These are phyloP conservation scores for Trapa incisa DNA, from an alignment of 345 rosid species.

Conservation along the genomic window DNA sequence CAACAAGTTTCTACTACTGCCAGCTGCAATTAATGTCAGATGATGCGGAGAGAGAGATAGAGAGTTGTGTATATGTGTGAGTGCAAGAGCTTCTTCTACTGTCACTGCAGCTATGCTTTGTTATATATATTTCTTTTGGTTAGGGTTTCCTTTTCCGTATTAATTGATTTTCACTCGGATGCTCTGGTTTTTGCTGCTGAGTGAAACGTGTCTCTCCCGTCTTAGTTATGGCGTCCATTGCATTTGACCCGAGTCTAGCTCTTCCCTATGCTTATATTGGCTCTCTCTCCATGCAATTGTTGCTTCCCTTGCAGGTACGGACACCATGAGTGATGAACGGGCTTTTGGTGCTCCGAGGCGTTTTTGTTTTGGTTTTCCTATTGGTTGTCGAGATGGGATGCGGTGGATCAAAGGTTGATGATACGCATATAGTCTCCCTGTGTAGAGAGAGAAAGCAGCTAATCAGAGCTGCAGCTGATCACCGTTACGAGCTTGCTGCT, in stretches of 20 bases:
- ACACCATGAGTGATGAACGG: conserved; percentile 7
- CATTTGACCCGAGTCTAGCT: neutral
- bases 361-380: neutral
- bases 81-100: neutral
- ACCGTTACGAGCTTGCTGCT: conserved; percentile 72
- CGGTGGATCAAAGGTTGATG: conserved; percentile 79
- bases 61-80: neutral
- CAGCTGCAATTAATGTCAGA: conserved; percentile 2
- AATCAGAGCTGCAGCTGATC: conserved; percentile 52
- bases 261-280: conserved; percentile 1
- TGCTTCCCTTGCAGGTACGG: conserved; percentile 7
- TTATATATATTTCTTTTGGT: neutral
- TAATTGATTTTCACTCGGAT: neutral
- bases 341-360: neutral
- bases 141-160: neutral
- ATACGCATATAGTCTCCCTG: conserved; percentile 54
- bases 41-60: neutral
- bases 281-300: neutral
- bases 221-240: neutral
- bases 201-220: neutral
- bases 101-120: neutral
- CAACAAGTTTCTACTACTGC: neutral
- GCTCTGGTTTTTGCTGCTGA: neutral
- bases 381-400: conserved; percentile 57
- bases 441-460: conserved; percentile 69